These are phyloP conservation scores for Yarrowia osloensis DNA, from an alignment of 805 yeast species.

Conservation along the genomic window DNA sequence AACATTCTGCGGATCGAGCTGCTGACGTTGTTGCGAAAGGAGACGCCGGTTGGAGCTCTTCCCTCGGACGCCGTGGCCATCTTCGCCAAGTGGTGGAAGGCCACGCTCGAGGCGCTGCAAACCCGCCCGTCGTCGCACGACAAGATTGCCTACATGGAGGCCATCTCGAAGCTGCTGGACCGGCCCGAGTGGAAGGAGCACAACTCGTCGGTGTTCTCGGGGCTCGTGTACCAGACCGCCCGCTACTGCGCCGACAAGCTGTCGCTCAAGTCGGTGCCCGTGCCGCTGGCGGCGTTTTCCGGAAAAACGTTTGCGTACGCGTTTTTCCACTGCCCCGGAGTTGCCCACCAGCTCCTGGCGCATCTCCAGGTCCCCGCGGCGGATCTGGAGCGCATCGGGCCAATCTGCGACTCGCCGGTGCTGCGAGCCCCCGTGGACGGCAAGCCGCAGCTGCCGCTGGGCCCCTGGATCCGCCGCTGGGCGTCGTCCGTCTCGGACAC, in stretches of 20 bases:
- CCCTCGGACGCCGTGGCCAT: slow-evolving; percentile 38
- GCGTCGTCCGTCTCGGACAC: slow-evolving; percentile 42
- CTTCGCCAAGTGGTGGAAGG: slow-evolving; percentile 46
- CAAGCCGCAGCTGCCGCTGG: slow-evolving; percentile 32
- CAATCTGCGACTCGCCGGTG: slow-evolving; percentile 24
- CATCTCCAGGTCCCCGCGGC: slow-evolving; percentile 39
- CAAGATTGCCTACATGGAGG: slow-evolving; percentile 46
- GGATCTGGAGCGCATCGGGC: slow-evolving; percentile 38
- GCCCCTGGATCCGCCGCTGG: slow-evolving; percentile 46
- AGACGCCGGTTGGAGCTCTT: slow-evolving; percentile 32
- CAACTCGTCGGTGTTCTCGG: slow-evolving; percentile 32
- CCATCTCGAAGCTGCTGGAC: slow-evolving; percentile 44
- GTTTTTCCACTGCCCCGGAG: slow-evolving; percentile 56
- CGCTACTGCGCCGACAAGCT: slow-evolving; percentile 54
- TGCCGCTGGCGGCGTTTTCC: slow-evolving; percentile 62
- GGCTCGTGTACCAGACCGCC: slow-evolving; percentile 53
- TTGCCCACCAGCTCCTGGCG: slow-evolving; percentile 50
- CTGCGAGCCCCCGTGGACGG: slow-evolving; percentile 5
- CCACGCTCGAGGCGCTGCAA: slow-evolving; percentile 41
- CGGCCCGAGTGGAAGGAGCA: slow-evolving; percentile 45
- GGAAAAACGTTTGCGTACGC: slow-evolving; percentile 72
- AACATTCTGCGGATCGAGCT: slow-evolving; percentile 48
- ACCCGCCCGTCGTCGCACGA: slow-evolving; percentile 42
- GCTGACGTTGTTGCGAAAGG: slow-evolving; percentile 45
- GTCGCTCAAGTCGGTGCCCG: slow-evolving; percentile 52